These are phyloP conservation scores for Tetracladium setigerum DNA, from an alignment of 495 filamentous ascomycete species.

Conservation along the genomic window DNA sequence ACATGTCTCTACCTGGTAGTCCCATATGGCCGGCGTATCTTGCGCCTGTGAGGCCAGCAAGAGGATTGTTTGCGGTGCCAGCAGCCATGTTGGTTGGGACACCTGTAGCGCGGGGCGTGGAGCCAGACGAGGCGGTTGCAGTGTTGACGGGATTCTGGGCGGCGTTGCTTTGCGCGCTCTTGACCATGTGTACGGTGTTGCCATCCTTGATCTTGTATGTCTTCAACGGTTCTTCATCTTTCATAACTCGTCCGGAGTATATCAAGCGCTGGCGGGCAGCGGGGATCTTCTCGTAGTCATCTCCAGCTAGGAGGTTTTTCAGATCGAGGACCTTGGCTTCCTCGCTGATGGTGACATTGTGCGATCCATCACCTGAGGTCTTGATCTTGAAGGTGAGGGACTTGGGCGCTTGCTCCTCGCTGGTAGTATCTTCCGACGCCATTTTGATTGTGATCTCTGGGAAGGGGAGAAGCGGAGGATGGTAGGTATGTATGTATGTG, in stretches of 20 bases:
- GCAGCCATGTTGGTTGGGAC: conserved; percentile 88
- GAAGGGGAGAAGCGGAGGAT: too few species aligned
- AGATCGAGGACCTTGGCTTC: conserved; percentile 76
- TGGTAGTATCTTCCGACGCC: conserved; percentile 45
- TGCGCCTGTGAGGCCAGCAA: conserved; percentile 87
- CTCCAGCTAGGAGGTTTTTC: conserved; percentile 74
- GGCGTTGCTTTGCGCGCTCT: conserved; percentile 86
- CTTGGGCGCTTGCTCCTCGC: conserved; percentile 32
- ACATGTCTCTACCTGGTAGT: conserved; percentile 80
- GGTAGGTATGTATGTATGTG: too few species aligned
- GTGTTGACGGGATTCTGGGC: conserved; percentile 49
- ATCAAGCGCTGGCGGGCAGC: conserved; percentile 87
- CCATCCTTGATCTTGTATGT: conserved; percentile 91
- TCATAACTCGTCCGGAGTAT: conserved; percentile 94
- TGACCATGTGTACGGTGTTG: conserved; percentile 95
- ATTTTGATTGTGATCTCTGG: conserved; percentile 24
- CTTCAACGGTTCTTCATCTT: conserved; percentile 77
- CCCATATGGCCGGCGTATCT: conserved; percentile 89
- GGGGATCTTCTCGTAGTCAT: conserved; percentile 77
- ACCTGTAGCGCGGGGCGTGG: conserved; percentile 41
- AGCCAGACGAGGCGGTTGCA: conserved; percentile 35
- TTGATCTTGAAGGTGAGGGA: conserved; percentile 91
- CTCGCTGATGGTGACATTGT: conserved; percentile 68
- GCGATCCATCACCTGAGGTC: conserved; percentile 77
- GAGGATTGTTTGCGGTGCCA: conserved; percentile 83